Evolutionary conservation across 306 rosid species (phyloP).

Genomic region (Pyrus pyrifolia): DNA sequence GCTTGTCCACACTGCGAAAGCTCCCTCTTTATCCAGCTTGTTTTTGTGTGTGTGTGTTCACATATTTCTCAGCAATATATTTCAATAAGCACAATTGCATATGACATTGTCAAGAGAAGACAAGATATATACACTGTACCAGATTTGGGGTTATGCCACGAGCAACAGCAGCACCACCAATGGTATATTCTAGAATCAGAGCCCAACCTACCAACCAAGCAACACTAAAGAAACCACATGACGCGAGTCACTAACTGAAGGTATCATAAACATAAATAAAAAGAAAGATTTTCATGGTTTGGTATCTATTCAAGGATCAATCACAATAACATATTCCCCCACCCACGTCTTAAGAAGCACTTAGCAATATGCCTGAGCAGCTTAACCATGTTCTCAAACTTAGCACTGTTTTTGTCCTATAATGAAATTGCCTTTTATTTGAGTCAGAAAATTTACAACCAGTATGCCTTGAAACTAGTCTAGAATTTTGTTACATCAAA

Average conservation of each 20-base stretch:
- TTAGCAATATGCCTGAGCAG: background rate
- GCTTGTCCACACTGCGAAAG: background rate
- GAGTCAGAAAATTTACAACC: background rate
- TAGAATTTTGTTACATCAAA: background rate
- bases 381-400: background rate
- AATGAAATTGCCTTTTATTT: background rate
- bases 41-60: background rate
- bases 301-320: background rate
- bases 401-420: background rate
- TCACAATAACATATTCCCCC: background rate
- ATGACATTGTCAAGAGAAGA: background rate
- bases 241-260: background rate
- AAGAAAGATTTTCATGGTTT: background rate
- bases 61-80: background rate
- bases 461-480: background rate
- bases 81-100: background rate
- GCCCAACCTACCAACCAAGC: constrained; percentile 94
- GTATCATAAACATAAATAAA: background rate
- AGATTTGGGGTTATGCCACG: constrained; percentile 86
- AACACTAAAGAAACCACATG: background rate
- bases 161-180: constrained; percentile 81
- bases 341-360: background rate
- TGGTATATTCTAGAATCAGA: constrained; percentile 71
- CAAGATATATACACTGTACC: constrained; percentile 26
- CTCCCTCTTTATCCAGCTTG: background rate